Evolutionary conservation across 2,329 filamentous ascomycete genomes (phyloP), one percentile per base, ranked within the genome.

Genomic region (Calcarisporium arbuscula): DNA sequence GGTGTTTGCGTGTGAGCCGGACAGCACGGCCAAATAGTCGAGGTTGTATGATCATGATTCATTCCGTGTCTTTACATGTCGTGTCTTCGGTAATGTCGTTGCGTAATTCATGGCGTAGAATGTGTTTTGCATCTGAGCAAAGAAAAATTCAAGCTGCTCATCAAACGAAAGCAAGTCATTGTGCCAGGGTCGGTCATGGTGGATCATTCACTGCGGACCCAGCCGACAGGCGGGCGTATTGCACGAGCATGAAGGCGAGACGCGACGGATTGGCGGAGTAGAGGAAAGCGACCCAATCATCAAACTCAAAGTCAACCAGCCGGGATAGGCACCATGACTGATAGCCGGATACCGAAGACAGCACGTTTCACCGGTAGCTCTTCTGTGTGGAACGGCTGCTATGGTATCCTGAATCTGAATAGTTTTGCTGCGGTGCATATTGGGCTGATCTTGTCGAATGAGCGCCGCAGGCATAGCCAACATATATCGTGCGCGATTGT

Each of bases 401-500:
- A 48, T 68, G 58, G 50, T 75, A 74, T 37, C 69, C 69, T 6
- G 71, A 74, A 55, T 75, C 71, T 14, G 71, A 68, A 50, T 76
- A 74, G 33, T 46, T 54, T 41, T 62, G 61, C 19, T 48, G 50
- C 34, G 60, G 55, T 19, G 62, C 52, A 40, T 62, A 55, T 35
- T 68, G 58, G 19, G 61, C 56, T 23, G 57, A 53, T 31, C 58
- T 55, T 20, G 50, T 45, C 6, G 55, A 40, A 34, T 60, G 56
- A 23, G 42, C 36, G 34, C 46, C 49, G 62, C 88, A 95, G 34
- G 82, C 74, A 54, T 92, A 92, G 33, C 88, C 89, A 17, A 95
- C 87, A 15, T 85, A 68, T 33, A 95, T 83, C 6, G 76, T 84
- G 55, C 82, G 81, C 52, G 85, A 80, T 46, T 86, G 77, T 38